phyloP scores from a whole-genome alignment of 2,329 filamentous ascomycete species.

The Exophiala alcalophila region DNA sequence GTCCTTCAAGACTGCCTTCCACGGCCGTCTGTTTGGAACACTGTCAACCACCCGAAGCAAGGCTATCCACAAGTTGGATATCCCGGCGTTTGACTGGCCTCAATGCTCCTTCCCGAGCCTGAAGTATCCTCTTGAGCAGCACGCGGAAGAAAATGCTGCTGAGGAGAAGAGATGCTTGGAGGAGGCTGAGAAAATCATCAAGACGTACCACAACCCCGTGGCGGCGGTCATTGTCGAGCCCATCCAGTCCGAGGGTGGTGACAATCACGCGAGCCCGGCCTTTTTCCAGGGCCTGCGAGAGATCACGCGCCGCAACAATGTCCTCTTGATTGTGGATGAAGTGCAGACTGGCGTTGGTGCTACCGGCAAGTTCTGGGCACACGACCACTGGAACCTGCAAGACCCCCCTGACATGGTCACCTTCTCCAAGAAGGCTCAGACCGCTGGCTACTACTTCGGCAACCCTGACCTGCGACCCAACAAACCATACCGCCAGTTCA shows the following conservation, averaged over 20 bases:
- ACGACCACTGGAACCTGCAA: constrained; percentile 85
- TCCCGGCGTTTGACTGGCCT: constrained; percentile 93
- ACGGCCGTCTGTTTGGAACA: constrained; percentile 83
- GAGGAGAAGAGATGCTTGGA: constrained; percentile 78
- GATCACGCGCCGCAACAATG: constrained; percentile 66
- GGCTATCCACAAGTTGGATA: constrained; percentile 91
- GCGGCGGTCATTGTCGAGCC: constrained; percentile 84
- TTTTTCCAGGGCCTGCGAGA: constrained; percentile 85
- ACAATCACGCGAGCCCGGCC: constrained; percentile 84
- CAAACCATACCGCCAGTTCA: constrained; percentile 94
- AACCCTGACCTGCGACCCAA: constrained; percentile 78
- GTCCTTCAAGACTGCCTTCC: constrained; percentile 84
- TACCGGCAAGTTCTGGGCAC: constrained; percentile 93
- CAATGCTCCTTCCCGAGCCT: constrained; percentile 80
- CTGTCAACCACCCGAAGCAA: constrained; percentile 89
- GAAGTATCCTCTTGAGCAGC: constrained; percentile 81
- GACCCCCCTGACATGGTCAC: constrained; percentile 88
- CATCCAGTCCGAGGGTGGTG: constrained; percentile 88
- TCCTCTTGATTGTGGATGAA: constrained; percentile 80
- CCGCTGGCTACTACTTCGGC: constrained; percentile 87
- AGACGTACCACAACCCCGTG: constrained; percentile 73
- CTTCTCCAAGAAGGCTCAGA: constrained; percentile 93
- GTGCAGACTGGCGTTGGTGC: constrained; percentile 91
- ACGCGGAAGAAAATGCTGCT: constrained; percentile 74
- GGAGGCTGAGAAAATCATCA: constrained; percentile 79